These are phyloP conservation scores for Astrephomene gubernaculifera DNA, from an alignment of 139 green algal species.

Conservation along the genomic window DNA sequence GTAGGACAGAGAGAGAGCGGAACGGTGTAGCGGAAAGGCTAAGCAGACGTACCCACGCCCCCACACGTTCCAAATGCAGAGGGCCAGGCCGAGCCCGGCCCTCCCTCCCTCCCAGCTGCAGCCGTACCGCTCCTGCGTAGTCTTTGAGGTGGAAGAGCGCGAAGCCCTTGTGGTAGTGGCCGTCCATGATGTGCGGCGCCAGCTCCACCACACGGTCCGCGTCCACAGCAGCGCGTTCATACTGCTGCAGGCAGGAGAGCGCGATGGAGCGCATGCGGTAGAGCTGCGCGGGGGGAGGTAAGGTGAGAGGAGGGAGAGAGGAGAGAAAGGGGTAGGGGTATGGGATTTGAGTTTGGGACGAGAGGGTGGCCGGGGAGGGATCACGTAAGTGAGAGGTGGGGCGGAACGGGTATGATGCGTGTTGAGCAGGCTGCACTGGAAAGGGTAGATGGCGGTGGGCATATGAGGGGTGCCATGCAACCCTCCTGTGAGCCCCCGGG, in stretches of 20 bases:
- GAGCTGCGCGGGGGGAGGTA: constrained; percentile 17
- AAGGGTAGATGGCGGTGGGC: no score
- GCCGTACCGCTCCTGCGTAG: constrained; percentile 47
- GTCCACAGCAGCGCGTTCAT: constrained; percentile 40
- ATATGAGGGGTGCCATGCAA: no score
- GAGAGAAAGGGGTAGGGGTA: no score
- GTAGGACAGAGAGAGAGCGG: neutral
- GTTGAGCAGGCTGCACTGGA: no score
- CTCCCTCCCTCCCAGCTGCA: neutral
- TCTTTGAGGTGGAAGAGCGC: constrained; percentile 62
- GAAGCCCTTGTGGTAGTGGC: constrained; percentile 61
- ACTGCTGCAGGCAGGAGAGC: constrained; percentile 50
- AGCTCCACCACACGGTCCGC: constrained; percentile 59
- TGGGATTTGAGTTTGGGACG: no score
- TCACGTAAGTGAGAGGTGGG: no score
- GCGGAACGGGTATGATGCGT: no score
- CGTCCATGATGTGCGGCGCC: constrained; percentile 61
- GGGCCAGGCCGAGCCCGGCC: no score
- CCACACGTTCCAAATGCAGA: neutral
- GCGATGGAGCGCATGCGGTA: constrained; percentile 62
- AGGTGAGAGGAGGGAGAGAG: neutral
- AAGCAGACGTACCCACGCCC: neutral
- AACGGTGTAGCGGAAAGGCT: neutral
- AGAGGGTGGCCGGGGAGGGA: no score
- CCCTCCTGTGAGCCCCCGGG: no score